These are phyloP conservation scores for Pilobolus umbonatus DNA, from an alignment of 192 early-diverging fungal species.

Conservation along the genomic window DNA sequence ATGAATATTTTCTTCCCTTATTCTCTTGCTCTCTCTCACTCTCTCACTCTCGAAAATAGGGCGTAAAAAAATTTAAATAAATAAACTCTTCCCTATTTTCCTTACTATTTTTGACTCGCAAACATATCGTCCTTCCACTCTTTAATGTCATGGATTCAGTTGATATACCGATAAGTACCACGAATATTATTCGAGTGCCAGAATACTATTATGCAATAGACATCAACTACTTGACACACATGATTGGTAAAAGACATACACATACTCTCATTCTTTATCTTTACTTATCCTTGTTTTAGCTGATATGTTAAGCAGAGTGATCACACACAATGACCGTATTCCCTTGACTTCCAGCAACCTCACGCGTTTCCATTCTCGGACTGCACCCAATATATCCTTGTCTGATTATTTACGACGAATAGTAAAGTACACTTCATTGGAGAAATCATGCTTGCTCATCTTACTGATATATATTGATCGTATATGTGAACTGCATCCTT, in stretches of 20 bases:
- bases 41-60: too few relatives aligned
- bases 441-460: slow-evolving; percentile 81
- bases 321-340: slow-evolving; percentile 56
- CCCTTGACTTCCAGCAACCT: slow-evolving; percentile 58
- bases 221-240: slow-evolving; percentile 44
- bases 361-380: slow-evolving; percentile 94
- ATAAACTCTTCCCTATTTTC: too few relatives aligned
- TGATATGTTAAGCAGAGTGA: slow-evolving; percentile 56
- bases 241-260: slow-evolving; percentile 38
- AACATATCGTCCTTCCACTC: too few relatives aligned
- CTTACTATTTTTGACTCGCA: too few relatives aligned
- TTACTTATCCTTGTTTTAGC: slow-evolving; percentile 35
- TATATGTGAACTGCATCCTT: slow-evolving; percentile 63
- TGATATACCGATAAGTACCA: neutral
- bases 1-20: too few relatives aligned
- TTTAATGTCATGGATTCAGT: slow-evolving; percentile 17
- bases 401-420: slow-evolving; percentile 87
- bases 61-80: too few relatives aligned
- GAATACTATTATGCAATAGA: slow-evolving; percentile 48
- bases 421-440: slow-evolving; percentile 86
- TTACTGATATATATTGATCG: slow-evolving; percentile 93
- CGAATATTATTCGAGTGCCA: slow-evolving; percentile 23
- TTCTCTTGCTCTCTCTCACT: too few relatives aligned
- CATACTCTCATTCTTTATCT: slow-evolving; percentile 2
- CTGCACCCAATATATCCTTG: slow-evolving; percentile 81